Base-by-base conservation (phyloP, 139 green algal genomes). In the Yamagishiella unicocca region DNA sequence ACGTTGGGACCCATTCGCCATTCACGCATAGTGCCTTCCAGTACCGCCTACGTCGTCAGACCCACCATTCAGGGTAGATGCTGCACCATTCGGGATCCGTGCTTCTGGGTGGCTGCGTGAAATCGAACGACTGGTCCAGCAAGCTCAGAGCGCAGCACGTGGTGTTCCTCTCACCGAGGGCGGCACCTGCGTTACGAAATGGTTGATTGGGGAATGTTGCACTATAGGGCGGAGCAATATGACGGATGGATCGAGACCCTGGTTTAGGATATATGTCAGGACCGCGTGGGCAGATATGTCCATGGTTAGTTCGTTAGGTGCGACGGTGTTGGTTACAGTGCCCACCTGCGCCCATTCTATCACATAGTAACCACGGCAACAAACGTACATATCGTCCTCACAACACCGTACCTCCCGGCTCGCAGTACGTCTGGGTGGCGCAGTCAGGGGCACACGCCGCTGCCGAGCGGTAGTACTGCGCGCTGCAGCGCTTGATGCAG, bases 61-160 rank as follows among this genome's bases (percentile, higher is more conserved):
- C 31, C 45, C n/a, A 86, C 64, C 80, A 86, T n/a, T 17, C 31
- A 7, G 80, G 80, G 61, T 86, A 86, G 0, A 22, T 40, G 0
- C 0, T 68, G 45, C 82, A 87, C 82, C 82, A 87, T 1, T 43
- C 10, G 0, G 82, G 67, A 8, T 43, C 1, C 1, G 33, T 31
- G 10, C 0, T 0, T 35, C 17, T 80, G 7, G 35, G 33, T 1
- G 61, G 79, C 1, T 74, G 43, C 1, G 7, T 29, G n/a, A 82
- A 68, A 31, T 31, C 46, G 74, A 68, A 82, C 29, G 74, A 82
- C 46, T 82, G 74, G 50, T 87, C 82, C 67, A 80, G 46, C 40
- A 80, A 67, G 67, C 67, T 80, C 4, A 87, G 82, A 0, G 82
- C 66, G 38, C 82, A 87, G 82, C 82, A 87, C 10, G 82, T 71